phyloP scores from a whole-genome alignment of 164 flowering plant species.

The Amborella trichopoda region DNA sequence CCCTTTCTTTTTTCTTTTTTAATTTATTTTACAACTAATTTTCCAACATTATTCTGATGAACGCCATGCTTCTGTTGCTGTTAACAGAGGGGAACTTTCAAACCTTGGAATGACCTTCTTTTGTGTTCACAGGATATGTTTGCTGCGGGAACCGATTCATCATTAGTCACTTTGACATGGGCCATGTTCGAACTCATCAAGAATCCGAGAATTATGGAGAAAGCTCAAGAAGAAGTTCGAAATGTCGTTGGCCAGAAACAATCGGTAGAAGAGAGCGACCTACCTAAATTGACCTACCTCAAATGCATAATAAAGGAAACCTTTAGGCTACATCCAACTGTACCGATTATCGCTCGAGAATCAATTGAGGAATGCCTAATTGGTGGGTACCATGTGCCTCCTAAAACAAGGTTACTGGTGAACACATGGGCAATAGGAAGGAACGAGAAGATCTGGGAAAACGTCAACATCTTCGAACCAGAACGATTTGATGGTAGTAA shows the following conservation, averaged over 20 bases:
- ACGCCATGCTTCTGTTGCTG: too few species aligned
- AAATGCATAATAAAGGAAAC: not conserved
- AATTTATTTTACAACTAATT: too few species aligned
- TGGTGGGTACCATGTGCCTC: not conserved
- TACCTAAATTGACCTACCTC: not conserved
- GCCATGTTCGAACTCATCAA: not conserved
- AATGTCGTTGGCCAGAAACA: not conserved
- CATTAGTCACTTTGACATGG: not conserved
- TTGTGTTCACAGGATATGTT: not conserved
- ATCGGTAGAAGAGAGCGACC: not conserved
- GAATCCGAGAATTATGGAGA: not conserved
- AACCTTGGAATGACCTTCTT: too few species aligned
- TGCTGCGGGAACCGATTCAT: not conserved
- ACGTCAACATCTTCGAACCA: constrained; percentile 41
- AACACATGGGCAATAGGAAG: constrained; percentile 12
- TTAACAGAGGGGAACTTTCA: too few species aligned
- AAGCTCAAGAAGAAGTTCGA: not conserved
- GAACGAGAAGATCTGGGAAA: constrained; percentile 49
- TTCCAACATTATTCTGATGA: too few species aligned
- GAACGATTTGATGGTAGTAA: constrained; percentile 9
- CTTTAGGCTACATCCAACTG: not conserved
- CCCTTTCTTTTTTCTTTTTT: too few species aligned
- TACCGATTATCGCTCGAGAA: not conserved
- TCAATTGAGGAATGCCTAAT: not conserved
- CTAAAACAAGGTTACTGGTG: not conserved